Base-by-base conservation (phyloP, 2,329 filamentous ascomycete genomes). In the Aspergillus texensis region DNA sequence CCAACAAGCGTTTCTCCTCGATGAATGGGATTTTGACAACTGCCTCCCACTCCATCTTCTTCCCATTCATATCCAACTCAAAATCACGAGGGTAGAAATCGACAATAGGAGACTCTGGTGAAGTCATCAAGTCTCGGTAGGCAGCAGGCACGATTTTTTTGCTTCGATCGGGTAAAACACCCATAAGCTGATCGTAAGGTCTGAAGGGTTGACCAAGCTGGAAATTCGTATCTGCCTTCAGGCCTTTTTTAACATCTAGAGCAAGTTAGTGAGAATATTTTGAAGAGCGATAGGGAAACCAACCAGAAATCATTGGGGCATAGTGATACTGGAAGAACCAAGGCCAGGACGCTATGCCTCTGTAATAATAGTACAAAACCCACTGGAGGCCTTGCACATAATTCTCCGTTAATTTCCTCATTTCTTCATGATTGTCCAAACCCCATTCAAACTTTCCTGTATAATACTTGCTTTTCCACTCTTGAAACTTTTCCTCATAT, bases 21-120 rank as follows among this genome's bases (percentile, higher is more conserved):
- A 99, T 99, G 79, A 99, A 99, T 0, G 95, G 95, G 73, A 99
- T 99, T 79, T 98, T 99, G 68, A 99, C 93, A 43, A 99, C 94
- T 32, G 95, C 95, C 76, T 99, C 95, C 95, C 95, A 99, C 67
- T 99, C 96, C 91, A 97, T 96, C 82, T 97, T 99, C 83, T 99
- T 99, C 64, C 95, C 96, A 71, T 99, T 98, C 95, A 99, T 98
- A 76, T 99, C 96, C 46, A 99, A 84, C 68, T 96, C 93, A 73
- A 99, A 99, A 72, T 99, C 95, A 71, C 94, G 88, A 2, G 95
- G 95, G 73, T 99, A 99, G 77, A 99, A 99, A 75, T 99, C 95
- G 73, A 97, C 91, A 76, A 99, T 99, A 2, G 95, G 93, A 19
- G 94, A 98, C 19, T 91, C 87, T 2, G 90, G 85, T 61, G 91